Conservation (phyloP, 495 filamentous ascomycete genomes). For the Physcia stellaris region DNA sequence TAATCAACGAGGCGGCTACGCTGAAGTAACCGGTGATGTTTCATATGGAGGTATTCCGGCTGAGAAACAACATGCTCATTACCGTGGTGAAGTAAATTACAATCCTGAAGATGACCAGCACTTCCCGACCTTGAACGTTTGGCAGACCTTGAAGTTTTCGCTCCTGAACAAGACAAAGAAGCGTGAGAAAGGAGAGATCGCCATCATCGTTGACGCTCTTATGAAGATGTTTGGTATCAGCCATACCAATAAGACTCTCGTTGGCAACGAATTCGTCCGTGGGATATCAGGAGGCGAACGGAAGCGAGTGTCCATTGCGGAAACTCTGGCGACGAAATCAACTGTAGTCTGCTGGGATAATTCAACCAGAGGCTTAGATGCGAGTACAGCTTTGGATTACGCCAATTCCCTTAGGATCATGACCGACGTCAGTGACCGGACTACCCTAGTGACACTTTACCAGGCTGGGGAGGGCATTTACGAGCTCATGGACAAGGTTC, state of each 20-base stretch:
- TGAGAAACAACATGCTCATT: constrained; percentile 46
- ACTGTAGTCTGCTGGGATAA: constrained; percentile 60
- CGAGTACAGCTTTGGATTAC: constrained; percentile 67
- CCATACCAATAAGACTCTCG: constrained; percentile 69
- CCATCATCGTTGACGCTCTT: constrained; percentile 38
- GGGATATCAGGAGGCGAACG: constrained; percentile 61
- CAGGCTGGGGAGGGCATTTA: constrained; percentile 77
- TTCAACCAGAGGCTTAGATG: constrained; percentile 68
- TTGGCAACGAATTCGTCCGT: constrained; percentile 73
- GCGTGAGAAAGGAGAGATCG: constrained; percentile 51
- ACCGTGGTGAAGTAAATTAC: constrained; percentile 72
- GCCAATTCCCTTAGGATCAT: constrained; percentile 65
- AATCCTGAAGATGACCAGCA: constrained; percentile 74
- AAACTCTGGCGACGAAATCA: constrained; percentile 53
- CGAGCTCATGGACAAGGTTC: constrained; percentile 65
- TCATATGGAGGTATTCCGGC: constrained; percentile 50
- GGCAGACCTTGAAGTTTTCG: constrained; percentile 71
- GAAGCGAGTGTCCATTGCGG: constrained; percentile 58
- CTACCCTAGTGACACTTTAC: constrained; percentile 73
- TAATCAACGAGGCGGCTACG: constrained; percentile 52
- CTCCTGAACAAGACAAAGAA: constrained; percentile 70
- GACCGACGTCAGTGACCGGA: constrained; percentile 69
- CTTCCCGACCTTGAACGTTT: constrained; percentile 64
- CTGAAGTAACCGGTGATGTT: constrained; percentile 47
- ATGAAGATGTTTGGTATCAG: constrained; percentile 64